Conservation (phyloP, 2,329 filamentous ascomycete genomes). For the Phoma sp. region DNA sequence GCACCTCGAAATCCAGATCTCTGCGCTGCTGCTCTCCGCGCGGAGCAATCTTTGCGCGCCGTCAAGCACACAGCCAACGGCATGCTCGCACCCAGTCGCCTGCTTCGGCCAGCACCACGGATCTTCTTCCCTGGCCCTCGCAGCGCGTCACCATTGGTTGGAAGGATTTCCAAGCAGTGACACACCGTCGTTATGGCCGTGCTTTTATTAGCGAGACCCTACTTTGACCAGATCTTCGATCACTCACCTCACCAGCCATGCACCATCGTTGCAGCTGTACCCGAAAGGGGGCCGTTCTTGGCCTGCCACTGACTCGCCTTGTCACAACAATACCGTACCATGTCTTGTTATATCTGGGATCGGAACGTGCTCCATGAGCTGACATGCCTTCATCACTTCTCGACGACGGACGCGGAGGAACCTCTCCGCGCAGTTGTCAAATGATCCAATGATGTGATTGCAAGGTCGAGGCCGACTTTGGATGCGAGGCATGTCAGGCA, state of each 20-base stretch:
- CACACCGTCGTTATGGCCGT: constrained; percentile 3
- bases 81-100: background rate
- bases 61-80: background rate
- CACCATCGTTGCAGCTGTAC: background rate
- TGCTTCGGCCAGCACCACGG: background rate
- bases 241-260: background rate
- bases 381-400: background rate
- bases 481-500: constrained; percentile 8
- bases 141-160: background rate
- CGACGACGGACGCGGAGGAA: constrained; percentile 11
- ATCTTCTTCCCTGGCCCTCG: background rate
- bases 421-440: constrained; percentile 3
- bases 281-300: background rate
- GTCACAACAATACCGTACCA: background rate
- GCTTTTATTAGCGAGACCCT: constrained; percentile 4
- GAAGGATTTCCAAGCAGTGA: background rate
- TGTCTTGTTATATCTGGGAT: background rate
- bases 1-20: background rate
- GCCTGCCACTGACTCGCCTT: background rate
- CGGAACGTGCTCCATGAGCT: background rate
- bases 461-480: background rate
- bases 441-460: background rate
- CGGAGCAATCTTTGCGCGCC: background rate
- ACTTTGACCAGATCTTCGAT: constrained; percentile 12
- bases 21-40: background rate